Evolutionary conservation across 2,329 filamentous ascomycete species (phyloP), one percentile per base, ranked within the genome.

Genomic region (Nothopassalora personata): DNA sequence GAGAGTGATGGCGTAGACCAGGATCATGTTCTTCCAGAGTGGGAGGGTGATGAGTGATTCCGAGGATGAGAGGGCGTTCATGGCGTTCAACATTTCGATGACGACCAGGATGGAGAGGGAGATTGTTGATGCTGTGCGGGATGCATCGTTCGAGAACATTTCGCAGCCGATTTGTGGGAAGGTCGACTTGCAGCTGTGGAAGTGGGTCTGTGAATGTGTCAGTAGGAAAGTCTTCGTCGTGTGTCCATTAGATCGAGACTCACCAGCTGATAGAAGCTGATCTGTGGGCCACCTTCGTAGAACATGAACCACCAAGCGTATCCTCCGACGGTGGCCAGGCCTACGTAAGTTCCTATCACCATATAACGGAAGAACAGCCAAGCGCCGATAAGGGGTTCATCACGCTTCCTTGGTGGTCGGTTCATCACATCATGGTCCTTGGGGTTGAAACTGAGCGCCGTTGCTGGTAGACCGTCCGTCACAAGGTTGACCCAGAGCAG

Each of bases 221-320:
- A 31, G 36, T 15, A 43, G 2, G 39, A n/a, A n/a, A 3, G 15
- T 43, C 39, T 15, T n/a, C 18, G 4, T 46, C 11, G n/a, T 8
- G 6, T 5, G n/a, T 9, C 2, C 34, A 51, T 69, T 52, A 66
- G 60, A 61, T 23, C 7, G 31, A 33, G 23, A 74, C 79, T 75
- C 75, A 83, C 80, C 66, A 99, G 81, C 73, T 99, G 90, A 74
- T 83, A 88, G 79, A 97, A 96, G 63, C 81, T 86, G 76, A 99
- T 96, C 74, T 96, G 90, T 27, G 94, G 94, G 0, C 94, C 94
- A 66, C 87, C 85, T 8, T 86, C 78, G 79, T 97, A 93, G 81
- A 89, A 96, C 88, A 99, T 92, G 81, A 97, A 99, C 90, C 91
- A 99, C 94, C 94, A 99, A n/a, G 91, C 93, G 72, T 99, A 99